A percentile compares a stretch with the other conserved stretches of the same genome.
Conservation (phyloP, 1,139 yeast species). For the Hyphopichia wangnamkhiaoensis region DNA sequence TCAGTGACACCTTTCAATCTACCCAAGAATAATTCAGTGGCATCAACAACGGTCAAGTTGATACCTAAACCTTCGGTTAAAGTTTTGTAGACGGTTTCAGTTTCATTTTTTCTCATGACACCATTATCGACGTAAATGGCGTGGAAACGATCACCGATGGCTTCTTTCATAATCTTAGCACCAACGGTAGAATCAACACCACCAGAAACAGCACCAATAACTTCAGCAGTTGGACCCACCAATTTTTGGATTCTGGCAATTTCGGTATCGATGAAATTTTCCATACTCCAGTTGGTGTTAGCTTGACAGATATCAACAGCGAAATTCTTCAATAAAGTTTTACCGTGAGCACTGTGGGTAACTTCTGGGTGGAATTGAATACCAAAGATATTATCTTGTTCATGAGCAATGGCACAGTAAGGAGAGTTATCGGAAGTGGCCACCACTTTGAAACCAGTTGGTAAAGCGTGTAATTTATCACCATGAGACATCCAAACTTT, state of each 20-base stretch:
- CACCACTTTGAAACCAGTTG: conserved; percentile 83
- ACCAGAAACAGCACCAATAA: conserved; percentile 99
- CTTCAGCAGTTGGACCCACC: conserved; percentile 98
- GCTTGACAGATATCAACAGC: conserved; percentile 91
- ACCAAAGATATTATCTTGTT: conserved; percentile 76
- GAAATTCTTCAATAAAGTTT: conserved; percentile 80
- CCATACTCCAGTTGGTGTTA: conserved; percentile 94
- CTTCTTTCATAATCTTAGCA: conserved; percentile 96
- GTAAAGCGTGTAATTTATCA: conserved; percentile 89
- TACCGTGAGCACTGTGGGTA: conserved; percentile 93
- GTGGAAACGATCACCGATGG: conserved; percentile 98
- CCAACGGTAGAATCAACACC: conserved; percentile 99
- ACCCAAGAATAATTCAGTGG: conserved; percentile 82
- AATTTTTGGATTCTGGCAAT: conserved; percentile 84
- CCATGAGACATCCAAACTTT: conserved; percentile 99
- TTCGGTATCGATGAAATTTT: conserved; percentile 95
- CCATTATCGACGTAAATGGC: conserved; percentile 98
- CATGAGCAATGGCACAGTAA: conserved; percentile 87
- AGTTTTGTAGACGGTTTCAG: conserved; percentile 82
- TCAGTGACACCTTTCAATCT: conserved; percentile 93
- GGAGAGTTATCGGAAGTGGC: conserved; percentile 96
- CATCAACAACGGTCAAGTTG: conserved; percentile 92
- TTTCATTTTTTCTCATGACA: conserved; percentile 93
- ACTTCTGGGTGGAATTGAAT: conserved; percentile 99
- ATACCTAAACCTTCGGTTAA: conserved; percentile 92